These are phyloP conservation scores for Mycena sp. DNA, from an alignment of 1,284 basidiomycete genomes.

Conservation along the genomic window DNA sequence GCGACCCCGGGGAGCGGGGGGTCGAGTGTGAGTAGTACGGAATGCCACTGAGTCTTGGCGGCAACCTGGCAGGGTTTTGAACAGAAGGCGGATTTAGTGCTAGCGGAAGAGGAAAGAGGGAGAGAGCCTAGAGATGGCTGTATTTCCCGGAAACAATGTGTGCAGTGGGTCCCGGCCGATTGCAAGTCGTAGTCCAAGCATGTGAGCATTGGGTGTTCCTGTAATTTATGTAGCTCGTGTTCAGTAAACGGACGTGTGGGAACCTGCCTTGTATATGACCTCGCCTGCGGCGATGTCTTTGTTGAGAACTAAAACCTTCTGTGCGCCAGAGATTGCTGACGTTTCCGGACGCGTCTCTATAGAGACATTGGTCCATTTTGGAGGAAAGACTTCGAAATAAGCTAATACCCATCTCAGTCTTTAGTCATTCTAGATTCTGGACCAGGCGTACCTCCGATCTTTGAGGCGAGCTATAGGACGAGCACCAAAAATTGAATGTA, in stretches of 20 bases:
- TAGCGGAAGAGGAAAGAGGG: slow-evolving; percentile 53
- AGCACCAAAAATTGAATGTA: slow-evolving; percentile 55
- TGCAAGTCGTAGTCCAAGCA: slow-evolving; percentile 77
- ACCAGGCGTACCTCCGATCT: slow-evolving; percentile 77
- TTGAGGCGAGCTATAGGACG: slow-evolving; percentile 62
- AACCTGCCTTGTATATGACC: slow-evolving; percentile 73
- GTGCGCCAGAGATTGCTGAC: too few species aligned
- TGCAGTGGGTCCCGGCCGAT: slow-evolving; percentile 71
- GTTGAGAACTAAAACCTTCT: slow-evolving; percentile 69
- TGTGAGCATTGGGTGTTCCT: slow-evolving; percentile 79
- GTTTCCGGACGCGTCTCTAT: too few species aligned
- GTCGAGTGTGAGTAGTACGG: slow-evolving; percentile 75
- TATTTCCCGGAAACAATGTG: slow-evolving; percentile 73
- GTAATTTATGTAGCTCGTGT: neutral
- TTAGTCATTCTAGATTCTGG: slow-evolving; percentile 37
- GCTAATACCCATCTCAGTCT: slow-evolving; percentile 55
- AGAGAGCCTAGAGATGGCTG: slow-evolving; percentile 47
- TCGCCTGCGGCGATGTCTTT: slow-evolving; percentile 77
- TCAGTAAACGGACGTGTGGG: neutral
- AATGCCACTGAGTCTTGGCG: slow-evolving; percentile 67
- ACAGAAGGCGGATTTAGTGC: slow-evolving; percentile 71
- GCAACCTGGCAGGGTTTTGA: slow-evolving; percentile 70
- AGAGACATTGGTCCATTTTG: slow-evolving; percentile 72
- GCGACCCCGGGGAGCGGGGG: slow-evolving; percentile 64
- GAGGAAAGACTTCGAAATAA: slow-evolving; percentile 80